Base-by-base conservation (phyloP, 164 flowering plant species). In the Aristolochia fimbriata region DNA sequence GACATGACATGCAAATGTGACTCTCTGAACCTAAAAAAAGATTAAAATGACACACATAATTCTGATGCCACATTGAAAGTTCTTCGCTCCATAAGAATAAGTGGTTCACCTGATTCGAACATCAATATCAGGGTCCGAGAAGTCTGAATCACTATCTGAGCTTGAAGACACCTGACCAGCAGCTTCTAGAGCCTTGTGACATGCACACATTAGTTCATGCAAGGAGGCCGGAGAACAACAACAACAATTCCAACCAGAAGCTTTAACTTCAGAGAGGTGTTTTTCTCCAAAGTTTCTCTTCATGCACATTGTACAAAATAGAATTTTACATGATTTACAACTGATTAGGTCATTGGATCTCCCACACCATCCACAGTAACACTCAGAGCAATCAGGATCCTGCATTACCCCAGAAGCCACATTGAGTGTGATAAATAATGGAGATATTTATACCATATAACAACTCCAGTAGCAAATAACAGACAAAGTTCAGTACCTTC, bases 341-440 rank as follows among this genome's bases (percentile, higher is more conserved):
- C 70, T 78, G 31, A 85, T 65, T 37, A 90, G 72, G 56, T 85
- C 85, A 64, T 61, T 69, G 67, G 68, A 74, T 66, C 62, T 63
- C 58, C 95, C 97, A 72, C 97, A 90, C 97, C 97, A 90, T 59
- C 80, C 81, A 78, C 97, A 90, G 65, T 75, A 84, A 62, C 88
- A 72, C 67, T 79, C 88, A 3, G 77, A 78, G 71, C 86, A 84
- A 72, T 81, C 91, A 65, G 73, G 77, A 66, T 83, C 91, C 92
- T 85, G 82, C 65, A 60, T 21, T 23, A 50, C 17, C 33, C 47
- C 47, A 13, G 13, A 50, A 43, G 21, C 20, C 16, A 70, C 15
- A 25, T 33, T n/a, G 27, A 59, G 21, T 9, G 25, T 22, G 20
- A 73, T 41, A 19, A 45, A 21, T 10, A 10, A 37, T 37, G 43